Evolutionary conservation across 1,284 basidiomycete species (phyloP), one percentile per base, ranked within the genome.

Genomic region (Boletus semigastroideus): DNA sequence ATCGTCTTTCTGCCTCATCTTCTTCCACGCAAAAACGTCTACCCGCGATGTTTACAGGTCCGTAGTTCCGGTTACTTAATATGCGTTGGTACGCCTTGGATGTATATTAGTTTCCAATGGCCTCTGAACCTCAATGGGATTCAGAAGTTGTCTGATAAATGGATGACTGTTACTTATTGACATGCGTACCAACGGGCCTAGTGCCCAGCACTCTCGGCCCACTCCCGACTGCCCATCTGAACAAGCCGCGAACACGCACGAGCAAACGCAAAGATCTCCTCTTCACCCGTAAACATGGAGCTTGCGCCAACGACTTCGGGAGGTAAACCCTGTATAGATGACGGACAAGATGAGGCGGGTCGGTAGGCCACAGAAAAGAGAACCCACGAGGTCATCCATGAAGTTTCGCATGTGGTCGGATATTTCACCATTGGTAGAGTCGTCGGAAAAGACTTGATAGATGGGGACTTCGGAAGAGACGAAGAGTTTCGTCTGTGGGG

Each of bases 231-330:
- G 42, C 93, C 90, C 94, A 97, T 96, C 71, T 97, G 87, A 31
- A 92, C 88, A 25, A 97, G 74, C 45, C 94, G 79, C 28, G 91
- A 94, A 63, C 94, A 94, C 34, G 93, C 94, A 45, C 94, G 80
- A 11, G 93, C 94, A 69, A 96, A 98, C 1, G 94, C 94, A 68
- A 98, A 97, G 8, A 96, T 68, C 71, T 98, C 94, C 70, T 97
- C 94, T 63, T 97, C 93, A 5, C 93, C 92, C 0, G 86, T 87
- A 68, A 97, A 98, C 71, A 98, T 89, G 20, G 92, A 88, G 51
- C 88, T 90, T 2, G 79, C 77, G 25, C 92, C 90, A 16, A 94
- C 85, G 22, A 82, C 74, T 22, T 91, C 84, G 14, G 80, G 77
- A 3, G 85, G 78, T 2, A 95, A 73, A n/a, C 92, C 91, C 90